Conservation (phyloP, 2,329 filamentous ascomycete genomes). For the Fusarium paranaense region DNA sequence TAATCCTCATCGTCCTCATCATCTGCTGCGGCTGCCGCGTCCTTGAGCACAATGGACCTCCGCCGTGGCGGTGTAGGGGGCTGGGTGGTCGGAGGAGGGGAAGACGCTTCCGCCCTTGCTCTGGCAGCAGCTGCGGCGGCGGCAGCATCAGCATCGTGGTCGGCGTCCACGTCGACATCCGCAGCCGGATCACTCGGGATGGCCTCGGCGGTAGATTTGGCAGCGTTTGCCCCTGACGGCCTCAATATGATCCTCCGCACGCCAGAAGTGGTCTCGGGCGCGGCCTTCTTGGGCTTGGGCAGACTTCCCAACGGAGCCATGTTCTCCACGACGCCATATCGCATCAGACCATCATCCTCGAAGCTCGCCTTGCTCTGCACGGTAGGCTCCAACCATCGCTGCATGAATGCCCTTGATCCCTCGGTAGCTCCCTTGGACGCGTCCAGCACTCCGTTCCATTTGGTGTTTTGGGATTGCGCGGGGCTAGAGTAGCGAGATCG, state of each 20-base stretch:
- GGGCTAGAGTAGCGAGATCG: constrained; percentile 70
- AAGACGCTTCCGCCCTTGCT: constrained; percentile 35
- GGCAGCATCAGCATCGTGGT: constrained; percentile 22
- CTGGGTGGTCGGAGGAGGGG: constrained; percentile 37
- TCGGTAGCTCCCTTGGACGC: constrained; percentile 50
- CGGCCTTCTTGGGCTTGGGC: constrained; percentile 67
- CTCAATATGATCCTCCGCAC: constrained; percentile 61
- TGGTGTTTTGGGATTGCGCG: constrained; percentile 50
- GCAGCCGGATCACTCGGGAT: constrained; percentile 36
- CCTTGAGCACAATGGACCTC: constrained; percentile 41
- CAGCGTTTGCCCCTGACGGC: constrained; percentile 48
- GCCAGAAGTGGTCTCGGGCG: constrained; percentile 42
- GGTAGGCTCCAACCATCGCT: constrained; percentile 69
- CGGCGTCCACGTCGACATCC: constrained; percentile 32
- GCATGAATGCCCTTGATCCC: constrained; percentile 62
- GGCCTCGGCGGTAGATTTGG: constrained; percentile 41
- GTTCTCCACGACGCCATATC: constrained; percentile 81
- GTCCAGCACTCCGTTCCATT: constrained; percentile 51
- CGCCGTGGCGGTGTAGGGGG: constrained; percentile 44
- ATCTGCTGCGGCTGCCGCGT: constrained; percentile 47
- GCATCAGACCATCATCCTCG: constrained; percentile 79
- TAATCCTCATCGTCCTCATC: constrained; percentile 59
- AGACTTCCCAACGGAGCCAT: constrained; percentile 85
- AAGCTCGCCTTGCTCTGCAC: constrained; percentile 76
- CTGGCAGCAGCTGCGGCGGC: constrained; percentile 35